Conservation (phyloP, 2,329 filamentous ascomycete species). For the Diplodia scrobiculata region DNA sequence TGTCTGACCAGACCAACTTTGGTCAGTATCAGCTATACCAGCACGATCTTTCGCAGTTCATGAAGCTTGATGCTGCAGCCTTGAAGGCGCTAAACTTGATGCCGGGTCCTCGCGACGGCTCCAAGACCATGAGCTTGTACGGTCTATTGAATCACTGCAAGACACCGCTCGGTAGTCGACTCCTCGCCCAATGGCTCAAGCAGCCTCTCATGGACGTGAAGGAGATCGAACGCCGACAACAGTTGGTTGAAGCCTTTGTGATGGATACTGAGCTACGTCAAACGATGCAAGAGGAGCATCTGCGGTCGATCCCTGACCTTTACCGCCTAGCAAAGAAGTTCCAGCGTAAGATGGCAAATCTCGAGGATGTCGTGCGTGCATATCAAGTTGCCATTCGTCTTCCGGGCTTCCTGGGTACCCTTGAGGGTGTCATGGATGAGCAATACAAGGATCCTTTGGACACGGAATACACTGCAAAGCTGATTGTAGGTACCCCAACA, state of each 20-base stretch:
- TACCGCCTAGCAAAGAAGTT: constrained; percentile 94
- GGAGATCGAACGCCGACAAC: constrained; percentile 88
- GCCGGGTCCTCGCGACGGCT: constrained; percentile 89
- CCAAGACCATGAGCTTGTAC: constrained; percentile 97
- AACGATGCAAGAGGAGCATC: constrained; percentile 94
- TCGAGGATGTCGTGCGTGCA: constrained; percentile 92
- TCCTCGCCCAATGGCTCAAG: constrained; percentile 95
- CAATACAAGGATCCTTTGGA: constrained; percentile 85
- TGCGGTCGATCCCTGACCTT: constrained; percentile 88
- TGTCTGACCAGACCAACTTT: constrained; percentile 92
- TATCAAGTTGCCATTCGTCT: constrained; percentile 94
- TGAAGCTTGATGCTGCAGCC: constrained; percentile 96
- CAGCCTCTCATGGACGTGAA: constrained; percentile 89
- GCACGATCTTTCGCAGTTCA: constrained; percentile 93
- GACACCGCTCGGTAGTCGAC: constrained; percentile 84
- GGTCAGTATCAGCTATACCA: constrained; percentile 97
- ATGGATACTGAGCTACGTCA: constrained; percentile 90
- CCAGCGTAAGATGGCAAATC: constrained; percentile 82
- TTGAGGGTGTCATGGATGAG: constrained; percentile 95
- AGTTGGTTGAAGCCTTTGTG: constrained; percentile 92
- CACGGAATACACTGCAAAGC: constrained; percentile 79
- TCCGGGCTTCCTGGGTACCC: constrained; percentile 82
- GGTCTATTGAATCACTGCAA: constrained; percentile 97
- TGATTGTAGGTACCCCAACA: constrained; percentile 52
- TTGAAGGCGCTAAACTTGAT: constrained; percentile 94